Conservation (phyloP, 139 green algal species). For the Desmodesmus armatus region DNA sequence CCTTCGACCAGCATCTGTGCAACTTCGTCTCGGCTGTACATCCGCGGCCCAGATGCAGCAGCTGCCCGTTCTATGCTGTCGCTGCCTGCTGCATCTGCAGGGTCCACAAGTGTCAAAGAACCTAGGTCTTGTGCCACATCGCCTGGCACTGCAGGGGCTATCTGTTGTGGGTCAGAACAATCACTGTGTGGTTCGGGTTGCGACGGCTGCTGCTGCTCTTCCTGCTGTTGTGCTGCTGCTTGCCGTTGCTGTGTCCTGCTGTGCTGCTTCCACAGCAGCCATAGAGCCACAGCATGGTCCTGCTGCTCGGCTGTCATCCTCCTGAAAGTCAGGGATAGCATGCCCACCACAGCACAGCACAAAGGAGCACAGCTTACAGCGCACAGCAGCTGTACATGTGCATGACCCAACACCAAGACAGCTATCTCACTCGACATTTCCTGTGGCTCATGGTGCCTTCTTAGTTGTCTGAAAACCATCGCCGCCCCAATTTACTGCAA, state of each 20-base stretch:
- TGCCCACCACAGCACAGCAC: not conserved
- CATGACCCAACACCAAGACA: not conserved
- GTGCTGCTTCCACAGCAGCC: slow-evolving; percentile 25
- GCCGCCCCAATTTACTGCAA: too few species aligned
- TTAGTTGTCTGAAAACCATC: not conserved
- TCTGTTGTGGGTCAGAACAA: not conserved
- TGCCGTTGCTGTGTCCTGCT: slow-evolving; percentile 10
- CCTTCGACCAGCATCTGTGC: slow-evolving; percentile 18
- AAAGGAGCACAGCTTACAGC: not conserved
- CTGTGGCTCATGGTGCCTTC: too few species aligned
- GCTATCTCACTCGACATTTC: too few species aligned
- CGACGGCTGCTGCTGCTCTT: not conserved
- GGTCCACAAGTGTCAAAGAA: not conserved
- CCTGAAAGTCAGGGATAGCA: not conserved
- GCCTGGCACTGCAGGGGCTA: not conserved
- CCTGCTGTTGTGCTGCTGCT: not conserved
- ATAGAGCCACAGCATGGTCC: slow-evolving; percentile 27
- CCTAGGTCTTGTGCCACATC: not conserved
- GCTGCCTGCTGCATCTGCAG: not conserved
- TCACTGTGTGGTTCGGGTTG: not conserved
- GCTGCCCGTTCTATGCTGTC: not conserved
- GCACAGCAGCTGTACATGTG: not conserved
- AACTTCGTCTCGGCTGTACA: slow-evolving; percentile 35
- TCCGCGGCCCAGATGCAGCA: not conserved
- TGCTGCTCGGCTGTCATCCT: not conserved